Evolutionary conservation across 2,329 filamentous ascomycete genomes (phyloP).

Genomic region (Calonectria multiphialidica): DNA sequence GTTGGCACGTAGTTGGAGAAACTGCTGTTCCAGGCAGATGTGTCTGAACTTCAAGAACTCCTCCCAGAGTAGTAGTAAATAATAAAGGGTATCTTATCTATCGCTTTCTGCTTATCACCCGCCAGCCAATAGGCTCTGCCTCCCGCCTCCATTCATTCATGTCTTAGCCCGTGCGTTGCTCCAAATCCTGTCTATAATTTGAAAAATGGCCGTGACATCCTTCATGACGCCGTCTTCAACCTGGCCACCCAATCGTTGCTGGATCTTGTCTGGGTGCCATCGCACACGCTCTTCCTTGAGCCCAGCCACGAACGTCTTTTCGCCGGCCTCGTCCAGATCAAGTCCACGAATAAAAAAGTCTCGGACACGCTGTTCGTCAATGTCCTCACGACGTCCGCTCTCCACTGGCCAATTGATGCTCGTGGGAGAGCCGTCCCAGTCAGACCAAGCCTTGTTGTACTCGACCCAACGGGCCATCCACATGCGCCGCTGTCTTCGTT

Average conservation of each 20-base stretch:
- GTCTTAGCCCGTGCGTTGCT: conserved; percentile 64
- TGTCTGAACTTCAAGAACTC: background rate
- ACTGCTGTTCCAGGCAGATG: background rate
- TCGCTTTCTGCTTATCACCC: conserved; percentile 7
- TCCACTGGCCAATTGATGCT: conserved; percentile 79
- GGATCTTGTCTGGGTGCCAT: conserved; percentile 98
- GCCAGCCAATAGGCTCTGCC: background rate
- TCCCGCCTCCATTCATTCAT: conserved; percentile 9
- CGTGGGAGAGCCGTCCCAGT: conserved; percentile 59
- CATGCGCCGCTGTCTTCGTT: conserved; percentile 66
- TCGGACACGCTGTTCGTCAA: conserved; percentile 72
- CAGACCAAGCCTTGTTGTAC: conserved; percentile 74
- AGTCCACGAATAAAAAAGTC: conserved; percentile 73
- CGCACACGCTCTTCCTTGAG: conserved; percentile 89
- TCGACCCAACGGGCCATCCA: conserved; percentile 73
- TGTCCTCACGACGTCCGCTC: conserved; percentile 65
- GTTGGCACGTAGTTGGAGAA: background rate
- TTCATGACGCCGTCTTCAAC: conserved; percentile 81
- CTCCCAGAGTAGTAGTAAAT: background rate
- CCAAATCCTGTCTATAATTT: conserved; percentile 88
- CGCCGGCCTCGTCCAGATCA: conserved; percentile 56
- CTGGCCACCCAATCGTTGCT: conserved; percentile 83
- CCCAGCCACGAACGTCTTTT: conserved; percentile 58
- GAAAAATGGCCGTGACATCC: conserved; percentile 90
- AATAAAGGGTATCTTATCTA: conserved; percentile 29